Conservation (phyloP, 2,329 filamentous ascomycete species). For the Fusarium sp. region DNA sequence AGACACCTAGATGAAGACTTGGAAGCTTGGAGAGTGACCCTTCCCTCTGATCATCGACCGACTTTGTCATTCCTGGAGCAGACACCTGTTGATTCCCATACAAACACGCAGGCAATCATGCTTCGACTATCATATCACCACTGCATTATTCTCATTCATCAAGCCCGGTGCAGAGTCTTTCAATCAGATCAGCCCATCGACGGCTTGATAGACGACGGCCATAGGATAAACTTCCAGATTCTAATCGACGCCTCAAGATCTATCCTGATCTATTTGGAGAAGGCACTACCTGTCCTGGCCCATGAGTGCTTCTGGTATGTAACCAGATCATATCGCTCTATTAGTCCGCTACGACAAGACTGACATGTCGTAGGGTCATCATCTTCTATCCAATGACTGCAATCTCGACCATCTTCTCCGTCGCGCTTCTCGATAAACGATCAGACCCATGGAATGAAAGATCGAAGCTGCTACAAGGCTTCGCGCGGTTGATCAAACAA, state of each 20-base stretch:
- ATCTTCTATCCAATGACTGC: slow-evolving; percentile 10
- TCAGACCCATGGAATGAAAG: background rate
- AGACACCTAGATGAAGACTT: slow-evolving; percentile 8
- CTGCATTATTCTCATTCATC: background rate
- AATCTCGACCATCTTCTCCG: background rate
- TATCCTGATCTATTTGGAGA: background rate
- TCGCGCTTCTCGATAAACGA: background rate
- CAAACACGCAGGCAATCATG: background rate
- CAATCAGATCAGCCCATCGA: accelerated
- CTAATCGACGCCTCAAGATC: slow-evolving; percentile 3
- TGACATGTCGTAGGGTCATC: background rate
- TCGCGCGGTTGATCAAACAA: background rate
- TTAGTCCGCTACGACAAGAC: accelerated
- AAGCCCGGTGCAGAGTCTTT: background rate
- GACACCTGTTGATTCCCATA: background rate
- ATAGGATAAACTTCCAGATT: background rate
- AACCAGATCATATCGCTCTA: accelerated
- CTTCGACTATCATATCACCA: slow-evolving; percentile 3
- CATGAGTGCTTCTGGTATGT: slow-evolving; percentile 3
- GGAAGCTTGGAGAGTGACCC: slow-evolving; percentile 9
- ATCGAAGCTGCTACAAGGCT: background rate
- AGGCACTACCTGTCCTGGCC: background rate
- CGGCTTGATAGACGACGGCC: accelerated
- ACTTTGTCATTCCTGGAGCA: background rate
- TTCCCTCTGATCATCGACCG: background rate